Percentiles rank a stretch among this genome's conserved stretches.
phyloP scores from a whole-genome alignment of 345 rosid species.

The Heritiera littoralis region DNA sequence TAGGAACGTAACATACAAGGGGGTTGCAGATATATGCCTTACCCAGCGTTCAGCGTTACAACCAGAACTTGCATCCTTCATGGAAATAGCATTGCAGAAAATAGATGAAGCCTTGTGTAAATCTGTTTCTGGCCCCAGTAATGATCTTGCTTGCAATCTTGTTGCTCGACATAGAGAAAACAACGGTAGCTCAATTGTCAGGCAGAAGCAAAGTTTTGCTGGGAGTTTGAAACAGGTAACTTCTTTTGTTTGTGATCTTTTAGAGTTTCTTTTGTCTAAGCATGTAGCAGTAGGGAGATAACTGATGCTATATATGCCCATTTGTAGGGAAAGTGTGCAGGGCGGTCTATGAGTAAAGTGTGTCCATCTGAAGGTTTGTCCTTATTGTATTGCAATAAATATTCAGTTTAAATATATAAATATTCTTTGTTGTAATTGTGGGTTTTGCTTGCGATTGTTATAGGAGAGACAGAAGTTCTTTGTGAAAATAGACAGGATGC shows the following conservation, averaged over 20 bases:
- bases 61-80: constrained; percentile 28
- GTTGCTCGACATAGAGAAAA: neutral
- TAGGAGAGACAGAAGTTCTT: neutral
- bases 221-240: constrained; percentile 21
- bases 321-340: constrained; percentile 30
- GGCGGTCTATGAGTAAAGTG: constrained; percentile 1
- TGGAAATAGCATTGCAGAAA: constrained; percentile 25
- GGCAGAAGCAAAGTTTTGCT: neutral
- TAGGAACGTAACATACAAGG: constrained; percentile 24
- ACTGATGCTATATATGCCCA: constrained; percentile 17
- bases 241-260: neutral
- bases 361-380: constrained; percentile 32
- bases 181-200: neutral
- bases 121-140: neutral
- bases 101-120: neutral
- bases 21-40: constrained; percentile 43
- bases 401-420: neutral
- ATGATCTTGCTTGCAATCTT: neutral
- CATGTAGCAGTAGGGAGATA: neutral
- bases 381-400: neutral
- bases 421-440: neutral
- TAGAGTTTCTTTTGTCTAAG: neutral
- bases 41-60: constrained; percentile 20
- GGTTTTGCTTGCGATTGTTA: neutral
- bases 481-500: constrained; percentile 22